phyloP scores from a whole-genome alignment of 2,329 filamentous ascomycete species.

The Hortaea werneckii region DNA sequence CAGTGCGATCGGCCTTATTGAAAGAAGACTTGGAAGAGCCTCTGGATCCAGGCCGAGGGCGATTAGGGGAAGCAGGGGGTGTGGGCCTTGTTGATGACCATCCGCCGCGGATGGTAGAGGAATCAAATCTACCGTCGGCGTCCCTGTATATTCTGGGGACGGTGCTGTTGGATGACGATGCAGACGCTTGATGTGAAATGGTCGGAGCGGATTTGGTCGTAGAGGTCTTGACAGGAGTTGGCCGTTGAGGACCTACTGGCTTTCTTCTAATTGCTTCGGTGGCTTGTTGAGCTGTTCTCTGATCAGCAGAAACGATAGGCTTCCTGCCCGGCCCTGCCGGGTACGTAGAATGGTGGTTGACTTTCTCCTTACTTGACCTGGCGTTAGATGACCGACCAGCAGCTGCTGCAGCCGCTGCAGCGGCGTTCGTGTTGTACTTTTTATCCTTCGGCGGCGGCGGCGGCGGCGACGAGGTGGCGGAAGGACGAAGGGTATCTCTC shows the following conservation, averaged over 20 bases:
- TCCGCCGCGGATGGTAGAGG: background rate
- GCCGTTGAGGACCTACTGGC: background rate
- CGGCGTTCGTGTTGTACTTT: background rate
- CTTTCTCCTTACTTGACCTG: background rate
- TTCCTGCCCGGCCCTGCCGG: background rate
- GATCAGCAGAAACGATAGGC: background rate
- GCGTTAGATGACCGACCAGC: no score
- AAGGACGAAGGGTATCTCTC: background rate
- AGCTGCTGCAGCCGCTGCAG: background rate
- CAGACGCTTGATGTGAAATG: background rate
- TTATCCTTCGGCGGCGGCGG: background rate
- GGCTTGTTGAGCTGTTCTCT: background rate
- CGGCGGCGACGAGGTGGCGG: background rate
- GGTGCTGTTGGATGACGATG: background rate
- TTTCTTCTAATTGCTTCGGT: background rate
- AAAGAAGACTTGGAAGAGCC: background rate
- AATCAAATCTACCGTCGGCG: constrained; percentile 1
- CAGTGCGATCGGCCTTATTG: background rate
- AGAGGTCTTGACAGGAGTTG: background rate
- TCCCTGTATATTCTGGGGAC: constrained; percentile 1
- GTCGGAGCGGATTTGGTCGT: background rate
- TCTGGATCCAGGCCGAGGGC: background rate
- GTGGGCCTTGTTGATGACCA: background rate
- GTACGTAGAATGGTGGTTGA: background rate
- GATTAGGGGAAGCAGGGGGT: background rate